phyloP scores from a whole-genome alignment of 805 yeast genomes.

The Clavispora fructus region DNA sequence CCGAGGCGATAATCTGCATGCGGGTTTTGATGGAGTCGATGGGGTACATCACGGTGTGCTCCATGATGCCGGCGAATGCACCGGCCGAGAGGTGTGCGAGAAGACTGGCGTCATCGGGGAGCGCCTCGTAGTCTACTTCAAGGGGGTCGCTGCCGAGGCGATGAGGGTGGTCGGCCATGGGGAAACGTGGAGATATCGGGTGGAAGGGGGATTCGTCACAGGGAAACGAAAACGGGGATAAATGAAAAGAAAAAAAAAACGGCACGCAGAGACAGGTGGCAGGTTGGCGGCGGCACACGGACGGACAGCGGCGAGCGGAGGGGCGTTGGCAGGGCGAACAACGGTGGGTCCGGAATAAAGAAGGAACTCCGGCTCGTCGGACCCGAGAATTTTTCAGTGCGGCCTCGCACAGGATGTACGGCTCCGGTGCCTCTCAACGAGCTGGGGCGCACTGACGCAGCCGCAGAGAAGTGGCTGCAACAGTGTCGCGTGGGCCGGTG shows the following conservation, averaged over 20 bases:
- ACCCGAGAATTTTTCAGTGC: slow-evolving; percentile 4
- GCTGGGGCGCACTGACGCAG: neutral
- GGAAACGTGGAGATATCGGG: neutral
- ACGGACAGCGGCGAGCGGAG: no score
- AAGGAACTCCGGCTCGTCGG: neutral
- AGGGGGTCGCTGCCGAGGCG: slow-evolving; percentile 27
- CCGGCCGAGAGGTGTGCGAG: slow-evolving; percentile 85
- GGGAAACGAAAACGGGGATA: neutral
- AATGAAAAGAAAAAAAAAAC: no score
- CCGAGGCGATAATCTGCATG: slow-evolving; percentile 61
- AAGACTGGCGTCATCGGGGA: slow-evolving; percentile 82
- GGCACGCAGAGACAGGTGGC: neutral
- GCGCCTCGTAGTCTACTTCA: slow-evolving; percentile 84
- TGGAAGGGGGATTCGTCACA: neutral
- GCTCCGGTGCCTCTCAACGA: no score
- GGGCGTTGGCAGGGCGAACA: neutral
- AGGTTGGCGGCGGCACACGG: neutral
- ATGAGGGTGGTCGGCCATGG: slow-evolving; percentile 17
- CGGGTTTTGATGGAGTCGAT: slow-evolving; percentile 94
- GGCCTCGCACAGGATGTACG: neutral
- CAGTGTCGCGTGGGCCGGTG: no score
- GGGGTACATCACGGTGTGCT: slow-evolving; percentile 95
- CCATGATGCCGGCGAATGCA: slow-evolving; percentile 99
- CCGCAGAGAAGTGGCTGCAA: no score
- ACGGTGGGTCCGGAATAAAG: neutral